These are phyloP conservation scores for Chlorella vulgaris DNA, from an alignment of 139 green algal species.

Conservation along the genomic window DNA sequence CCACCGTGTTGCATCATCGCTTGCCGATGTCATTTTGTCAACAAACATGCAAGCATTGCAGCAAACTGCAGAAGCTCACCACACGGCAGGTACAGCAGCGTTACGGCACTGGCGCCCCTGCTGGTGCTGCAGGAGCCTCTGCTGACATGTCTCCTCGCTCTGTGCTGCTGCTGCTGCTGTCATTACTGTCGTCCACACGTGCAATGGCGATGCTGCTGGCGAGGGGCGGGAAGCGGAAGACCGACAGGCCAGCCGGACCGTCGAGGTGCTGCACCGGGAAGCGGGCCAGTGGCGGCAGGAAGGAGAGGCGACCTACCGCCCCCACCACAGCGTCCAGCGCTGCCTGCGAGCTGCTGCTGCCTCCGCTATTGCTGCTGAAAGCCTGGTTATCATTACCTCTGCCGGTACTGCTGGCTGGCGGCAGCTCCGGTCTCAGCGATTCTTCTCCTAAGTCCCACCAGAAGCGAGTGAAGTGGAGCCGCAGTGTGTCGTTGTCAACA, in stretches of 20 bases:
- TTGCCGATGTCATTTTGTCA: too few relatives aligned
- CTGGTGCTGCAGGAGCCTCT: too few relatives aligned
- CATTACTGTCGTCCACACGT: too few relatives aligned
- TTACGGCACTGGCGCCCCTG: too few relatives aligned
- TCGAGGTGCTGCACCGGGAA: conserved; percentile 63
- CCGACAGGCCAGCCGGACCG: conserved; percentile 37
- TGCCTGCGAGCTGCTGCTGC: background rate
- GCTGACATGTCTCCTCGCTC: too few relatives aligned
- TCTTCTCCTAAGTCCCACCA: conserved; percentile 49
- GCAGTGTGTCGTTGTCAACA: conserved; percentile 40
- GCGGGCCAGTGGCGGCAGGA: conserved; percentile 53
- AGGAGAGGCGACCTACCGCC: conserved; percentile 19
- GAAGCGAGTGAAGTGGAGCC: conserved; percentile 56
- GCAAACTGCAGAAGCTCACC: too few relatives aligned
- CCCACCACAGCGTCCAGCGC: conserved; percentile 3
- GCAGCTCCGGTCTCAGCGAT: conserved; percentile 26
- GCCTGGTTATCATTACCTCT: background rate
- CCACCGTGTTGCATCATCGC: too few relatives aligned
- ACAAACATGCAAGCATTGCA: too few relatives aligned
- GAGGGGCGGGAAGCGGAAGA: conserved; percentile 63
- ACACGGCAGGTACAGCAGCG: too few relatives aligned
- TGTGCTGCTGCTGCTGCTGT: too few relatives aligned
- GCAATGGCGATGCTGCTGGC: conserved; percentile 42
- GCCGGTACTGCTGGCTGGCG: background rate
- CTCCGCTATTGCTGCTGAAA: background rate